Evolutionary conservation across 2,329 filamentous ascomycete genomes (phyloP), one percentile per base, ranked within the genome.

Genomic region (Massarina eburnea): DNA sequence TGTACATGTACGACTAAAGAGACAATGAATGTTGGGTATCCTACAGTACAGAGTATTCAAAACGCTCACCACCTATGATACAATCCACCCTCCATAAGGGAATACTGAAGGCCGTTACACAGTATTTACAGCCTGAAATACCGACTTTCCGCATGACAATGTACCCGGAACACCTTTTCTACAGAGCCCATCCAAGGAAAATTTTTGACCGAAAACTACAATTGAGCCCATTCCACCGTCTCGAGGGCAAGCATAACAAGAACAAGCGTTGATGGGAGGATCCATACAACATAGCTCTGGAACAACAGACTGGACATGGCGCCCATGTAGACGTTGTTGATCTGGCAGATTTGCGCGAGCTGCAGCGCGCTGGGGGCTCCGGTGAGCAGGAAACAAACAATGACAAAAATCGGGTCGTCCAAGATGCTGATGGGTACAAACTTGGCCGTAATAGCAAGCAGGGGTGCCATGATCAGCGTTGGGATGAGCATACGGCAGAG

Each of bases 241-340:
- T 97, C 91, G 39, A 99, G 78, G 17, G 92, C 94, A 64, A 88
- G 82, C 82, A 97, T 87, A 43, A 99, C 94, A 34, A 97, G 80
- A 27, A 95, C 66, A 33, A 99, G 80, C 1, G 94, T 99, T 30
- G 90, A 96, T 2, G 94, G 94, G 40, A 99, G 80, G 58, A 99
- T 97, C 89, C 91, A 96, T 53, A 96, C 85, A 48, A 99, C 90
- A 66, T 95, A 95, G 73, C 92, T 96, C 76, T 96, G 92, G 76
- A 97, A 96, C 40, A 97, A 74, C 45, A 99, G 80, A 68, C 84
- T 88, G 51, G 89, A 88, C 91, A 99, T 97, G 39, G 94, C 90
- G 15, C 86, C 84, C 77, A 97, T 92, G 70, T 90, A 99, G 8
- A 99, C 94, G 52, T 87, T 87, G 72, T 99, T 99, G 74, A 97